Evolutionary conservation across 495 filamentous ascomycete species (phyloP).

Genomic region (Aspergillus heteromorphus): DNA sequence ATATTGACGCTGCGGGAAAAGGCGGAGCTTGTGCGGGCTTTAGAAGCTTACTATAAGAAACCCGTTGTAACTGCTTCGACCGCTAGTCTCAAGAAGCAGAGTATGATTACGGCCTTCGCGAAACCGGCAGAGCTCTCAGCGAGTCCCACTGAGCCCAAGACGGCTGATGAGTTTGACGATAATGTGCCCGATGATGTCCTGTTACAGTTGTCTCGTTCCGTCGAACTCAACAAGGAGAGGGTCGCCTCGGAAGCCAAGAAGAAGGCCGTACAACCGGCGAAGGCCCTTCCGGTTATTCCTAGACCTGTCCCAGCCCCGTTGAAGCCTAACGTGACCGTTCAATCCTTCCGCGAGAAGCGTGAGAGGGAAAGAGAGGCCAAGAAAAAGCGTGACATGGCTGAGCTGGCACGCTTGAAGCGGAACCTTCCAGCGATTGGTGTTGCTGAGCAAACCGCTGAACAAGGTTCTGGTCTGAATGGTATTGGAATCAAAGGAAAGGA

Average conservation of each 20-base stretch:
- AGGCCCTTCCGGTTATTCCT: slow-evolving; percentile 31
- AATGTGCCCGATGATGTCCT: slow-evolving; percentile 38
- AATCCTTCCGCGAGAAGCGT: slow-evolving; percentile 62
- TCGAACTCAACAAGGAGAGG: slow-evolving; percentile 44
- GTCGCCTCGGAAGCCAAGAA: slow-evolving; percentile 31
- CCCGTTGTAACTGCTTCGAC: slow-evolving; percentile 42
- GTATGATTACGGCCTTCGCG: slow-evolving; percentile 61
- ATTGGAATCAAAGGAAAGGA: slow-evolving; percentile 80
- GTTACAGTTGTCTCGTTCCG: slow-evolving; percentile 41
- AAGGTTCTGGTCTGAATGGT: slow-evolving; percentile 71
- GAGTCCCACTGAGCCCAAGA: slow-evolving; percentile 27
- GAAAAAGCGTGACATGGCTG: slow-evolving; percentile 62
- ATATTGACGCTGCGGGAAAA: slow-evolving; percentile 72
- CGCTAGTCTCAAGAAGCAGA: slow-evolving; percentile 54
- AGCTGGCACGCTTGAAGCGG: slow-evolving; percentile 59
- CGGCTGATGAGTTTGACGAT: slow-evolving; percentile 43
- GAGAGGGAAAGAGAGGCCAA: slow-evolving; percentile 68
- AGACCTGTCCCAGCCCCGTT: slow-evolving; percentile 31
- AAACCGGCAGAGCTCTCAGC: slow-evolving; percentile 35
- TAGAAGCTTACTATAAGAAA: slow-evolving; percentile 69
- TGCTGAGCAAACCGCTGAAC: slow-evolving; percentile 56
- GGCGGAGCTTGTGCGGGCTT: slow-evolving; percentile 70
- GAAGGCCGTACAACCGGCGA: slow-evolving; percentile 28
- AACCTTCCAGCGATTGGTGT: slow-evolving; percentile 47
- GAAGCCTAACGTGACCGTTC: slow-evolving; percentile 32